Evolutionary conservation across 2,329 filamentous ascomycete genomes (phyloP).

Genomic region (Clathrospora elynae): DNA sequence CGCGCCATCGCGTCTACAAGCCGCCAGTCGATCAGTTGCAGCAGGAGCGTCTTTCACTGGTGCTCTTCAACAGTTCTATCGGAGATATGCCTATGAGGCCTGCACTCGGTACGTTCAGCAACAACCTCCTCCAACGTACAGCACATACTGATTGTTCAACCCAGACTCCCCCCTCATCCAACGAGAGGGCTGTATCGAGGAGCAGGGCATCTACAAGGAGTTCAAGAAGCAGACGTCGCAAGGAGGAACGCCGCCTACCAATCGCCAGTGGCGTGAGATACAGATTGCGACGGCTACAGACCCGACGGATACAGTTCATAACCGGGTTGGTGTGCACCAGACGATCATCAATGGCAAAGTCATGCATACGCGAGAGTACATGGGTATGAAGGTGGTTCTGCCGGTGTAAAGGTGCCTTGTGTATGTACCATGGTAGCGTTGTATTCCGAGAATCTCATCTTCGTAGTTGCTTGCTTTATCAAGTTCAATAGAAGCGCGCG

Average conservation of each 20-base stretch:
- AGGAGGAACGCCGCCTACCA: slow-evolving; percentile 25
- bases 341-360: slow-evolving; percentile 28
- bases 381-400: slow-evolving; percentile 32
- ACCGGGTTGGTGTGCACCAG: slow-evolving; percentile 32
- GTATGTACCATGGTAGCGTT: no score
- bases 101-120: slow-evolving; percentile 23
- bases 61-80: slow-evolving; percentile 30
- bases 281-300: slow-evolving; percentile 31
- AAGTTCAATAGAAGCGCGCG: no score
- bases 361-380: slow-evolving; percentile 31
- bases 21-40: slow-evolving; percentile 50
- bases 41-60: slow-evolving; percentile 42
- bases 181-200: slow-evolving; percentile 30
- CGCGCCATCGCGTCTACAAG: slow-evolving; percentile 52
- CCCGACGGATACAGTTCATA: slow-evolving; percentile 29
- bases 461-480: no score
- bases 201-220: slow-evolving; percentile 28
- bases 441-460: no score
- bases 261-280: slow-evolving; percentile 30
- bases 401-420: slow-evolving; percentile 27
- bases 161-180: slow-evolving; percentile 29
- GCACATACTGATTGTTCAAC: background rate
- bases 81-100: slow-evolving; percentile 27
- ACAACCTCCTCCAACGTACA: background rate
- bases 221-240: slow-evolving; percentile 28